A percentile compares a stretch with the other conserved stretches of the same genome.
Evolutionary conservation across 2,329 filamentous ascomycete species (phyloP).

Genomic region (Alternaria sp.): DNA sequence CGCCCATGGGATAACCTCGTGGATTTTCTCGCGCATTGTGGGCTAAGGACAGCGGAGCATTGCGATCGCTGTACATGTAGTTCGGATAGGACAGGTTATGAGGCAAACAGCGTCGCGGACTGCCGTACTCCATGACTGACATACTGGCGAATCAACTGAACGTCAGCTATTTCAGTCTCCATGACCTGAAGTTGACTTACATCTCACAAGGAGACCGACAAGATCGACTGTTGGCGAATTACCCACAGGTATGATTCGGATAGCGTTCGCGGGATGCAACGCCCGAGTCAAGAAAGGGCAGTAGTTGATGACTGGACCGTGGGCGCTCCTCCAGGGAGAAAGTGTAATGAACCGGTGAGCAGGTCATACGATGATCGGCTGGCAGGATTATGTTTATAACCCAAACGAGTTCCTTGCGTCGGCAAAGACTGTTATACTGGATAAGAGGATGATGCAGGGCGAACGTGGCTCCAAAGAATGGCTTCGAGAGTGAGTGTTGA

Average conservation of each 20-base stretch:
- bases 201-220: not conserved
- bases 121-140: conserved; percentile 22
- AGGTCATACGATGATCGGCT: conserved; percentile 10
- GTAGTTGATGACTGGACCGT: not conserved
- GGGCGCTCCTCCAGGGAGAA: not conserved
- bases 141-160: conserved; percentile 2
- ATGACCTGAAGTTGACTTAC: not conserved
- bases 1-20: conserved; percentile 32
- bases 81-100: conserved; percentile 13
- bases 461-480: conserved; percentile 15
- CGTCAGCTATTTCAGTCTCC: not conserved
- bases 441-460: not conserved
- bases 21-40: conserved; percentile 30
- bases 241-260: not conserved
- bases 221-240: not conserved
- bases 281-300: not conserved
- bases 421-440: not conserved
- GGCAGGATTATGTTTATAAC: conserved; percentile 25
- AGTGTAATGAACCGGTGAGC: conserved; percentile 3
- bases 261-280: not conserved
- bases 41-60: conserved; percentile 24
- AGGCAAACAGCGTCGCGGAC: conserved; percentile 21
- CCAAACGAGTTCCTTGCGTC: conserved; percentile 8
- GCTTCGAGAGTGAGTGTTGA: not conserved
- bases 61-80: conserved; percentile 37